Evolutionary conservation across 2,329 filamentous ascomycete species (phyloP), one percentile per base, ranked within the genome.

Genomic region (Monilinia fructicola): DNA sequence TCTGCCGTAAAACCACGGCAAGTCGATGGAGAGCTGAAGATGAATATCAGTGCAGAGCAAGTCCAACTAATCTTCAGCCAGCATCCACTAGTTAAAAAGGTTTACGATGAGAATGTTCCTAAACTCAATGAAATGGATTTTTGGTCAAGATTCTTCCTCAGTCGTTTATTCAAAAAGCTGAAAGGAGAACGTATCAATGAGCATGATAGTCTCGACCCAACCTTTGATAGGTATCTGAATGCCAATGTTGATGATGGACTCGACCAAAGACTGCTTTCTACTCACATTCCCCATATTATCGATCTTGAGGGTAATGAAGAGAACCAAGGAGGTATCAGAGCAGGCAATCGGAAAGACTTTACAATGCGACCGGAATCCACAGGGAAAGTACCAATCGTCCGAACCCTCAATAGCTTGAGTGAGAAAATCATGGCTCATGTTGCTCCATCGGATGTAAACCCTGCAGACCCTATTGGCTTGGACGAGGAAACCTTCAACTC

Each of bases 281-380:
- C 88, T 44, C 85, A 89, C 66, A 87, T 99, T 26, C 93, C 95
- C 0, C 88, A 93, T 73, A 93, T 96, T 70, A 93, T 99, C 72
- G 91, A 99, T 76, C 79, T 99, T 35, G 92, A 94, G 75, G 95
- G 90, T 40, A 99, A 99, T 75, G 95, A 98, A 78, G 91, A 95
- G 77, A 94, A 99, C 74, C 89, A 96, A 77, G 96, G 93, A 72
- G 91, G 93, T 64, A 86, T 89, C 74, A 89, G 85, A 73, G 80
- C 84, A 69, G 95, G 95, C 60, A 98, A 99, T 77, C 84, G 90
- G 63, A 92, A 94, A 65, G 93, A 98, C 76, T 80, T 90, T 46
- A 95, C 96, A 71, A 97, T 98, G 92, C 86, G 92, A 44, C 92
- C 93, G 2, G 83, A 83, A 2, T 84, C 87, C 14, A 81, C 85